A percentile compares a stretch with the other conserved stretches of the same genome.
phyloP scores from a whole-genome alignment of 306 rosid species.

The Albizia julibrissin region DNA sequence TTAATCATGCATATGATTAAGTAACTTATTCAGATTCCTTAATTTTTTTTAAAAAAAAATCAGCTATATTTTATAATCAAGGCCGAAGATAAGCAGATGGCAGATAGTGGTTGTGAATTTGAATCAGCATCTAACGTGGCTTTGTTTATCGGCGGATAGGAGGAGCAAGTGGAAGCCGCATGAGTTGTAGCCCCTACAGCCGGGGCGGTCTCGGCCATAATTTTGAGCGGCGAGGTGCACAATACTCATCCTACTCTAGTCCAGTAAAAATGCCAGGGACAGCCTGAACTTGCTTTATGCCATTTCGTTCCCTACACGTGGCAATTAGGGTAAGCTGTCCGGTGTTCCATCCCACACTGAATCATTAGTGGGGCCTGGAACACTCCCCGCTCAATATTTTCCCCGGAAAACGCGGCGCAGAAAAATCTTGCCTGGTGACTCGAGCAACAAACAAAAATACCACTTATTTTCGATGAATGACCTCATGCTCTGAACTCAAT shows the following conservation, averaged over 20 bases:
- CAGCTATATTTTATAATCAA: too few species aligned
- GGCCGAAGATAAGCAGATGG: too few species aligned
- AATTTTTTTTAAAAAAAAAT: too few species aligned
- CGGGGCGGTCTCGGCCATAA: too few species aligned
- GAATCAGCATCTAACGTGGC: too few species aligned
- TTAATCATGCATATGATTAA: too few species aligned
- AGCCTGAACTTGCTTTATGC: background rate
- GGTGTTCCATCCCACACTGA: background rate
- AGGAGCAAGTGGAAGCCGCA: too few species aligned
- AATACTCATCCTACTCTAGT: background rate
- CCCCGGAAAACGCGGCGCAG: constrained; percentile 14
- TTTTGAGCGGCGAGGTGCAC: background rate
- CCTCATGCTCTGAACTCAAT: constrained; percentile 9
- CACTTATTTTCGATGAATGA: constrained; percentile 3
- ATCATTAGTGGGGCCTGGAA: background rate
- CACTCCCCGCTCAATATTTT: background rate
- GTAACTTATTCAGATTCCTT: too few species aligned
- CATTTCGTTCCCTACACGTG: background rate
- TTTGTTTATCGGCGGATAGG: too few species aligned
- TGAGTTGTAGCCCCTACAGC: too few species aligned
- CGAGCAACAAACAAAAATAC: background rate
- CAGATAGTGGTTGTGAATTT: too few species aligned
- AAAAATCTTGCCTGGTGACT: background rate
- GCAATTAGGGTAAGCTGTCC: background rate
- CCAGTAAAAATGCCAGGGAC: background rate